Evolutionary conservation across 2,329 filamentous ascomycete genomes (phyloP), one percentile per base, ranked within the genome.

Genomic region (Paecilomyces fulvus): DNA sequence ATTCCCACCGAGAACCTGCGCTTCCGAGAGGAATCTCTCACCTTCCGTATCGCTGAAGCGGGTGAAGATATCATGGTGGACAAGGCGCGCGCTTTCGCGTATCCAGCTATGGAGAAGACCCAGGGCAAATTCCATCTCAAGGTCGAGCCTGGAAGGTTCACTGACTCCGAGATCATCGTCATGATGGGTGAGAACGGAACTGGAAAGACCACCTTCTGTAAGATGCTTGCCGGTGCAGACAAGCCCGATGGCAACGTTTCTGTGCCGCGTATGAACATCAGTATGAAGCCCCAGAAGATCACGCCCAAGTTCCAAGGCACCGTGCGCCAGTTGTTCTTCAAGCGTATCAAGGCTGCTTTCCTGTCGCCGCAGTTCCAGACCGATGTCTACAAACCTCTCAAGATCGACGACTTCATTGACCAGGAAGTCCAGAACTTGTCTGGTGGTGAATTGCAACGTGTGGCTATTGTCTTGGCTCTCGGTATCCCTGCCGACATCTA

Each of bases 171-270:
- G 72, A 99, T 99, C 65, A 85, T 99, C 57, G 94, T 99, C 75
- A 95, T 99, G 90, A 97, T 99, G 94, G 94, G 94, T 65, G 92
- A 97, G 80, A 99, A 99, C 77, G 94, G 94, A 77, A 99, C 95
- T 33, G 95, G 95, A 73, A 96, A 99, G 82, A 99, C 94, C 1
- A 99, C 94, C 4, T 99, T 99, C 82, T 97, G 92, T 81, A 90
- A 88, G 71, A 88, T 99, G 78, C 82, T 99, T 63, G 94, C 94
- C 57, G 95, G 95, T 70, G 90, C 89, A 43, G 82, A 95, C 65
- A 92, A 96, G 78, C 94, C 95, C 8, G 95, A 99, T 67, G 85
- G 83, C 65, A 85, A 80, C 62, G 80, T 83, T 66, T 84, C 84
- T 67, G 83, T 99, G 14, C 94, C 94, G 14, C 85, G 89, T 64